Conservation (phyloP, 176 grass and related monocot species). For the Saccharum spontaneum region DNA sequence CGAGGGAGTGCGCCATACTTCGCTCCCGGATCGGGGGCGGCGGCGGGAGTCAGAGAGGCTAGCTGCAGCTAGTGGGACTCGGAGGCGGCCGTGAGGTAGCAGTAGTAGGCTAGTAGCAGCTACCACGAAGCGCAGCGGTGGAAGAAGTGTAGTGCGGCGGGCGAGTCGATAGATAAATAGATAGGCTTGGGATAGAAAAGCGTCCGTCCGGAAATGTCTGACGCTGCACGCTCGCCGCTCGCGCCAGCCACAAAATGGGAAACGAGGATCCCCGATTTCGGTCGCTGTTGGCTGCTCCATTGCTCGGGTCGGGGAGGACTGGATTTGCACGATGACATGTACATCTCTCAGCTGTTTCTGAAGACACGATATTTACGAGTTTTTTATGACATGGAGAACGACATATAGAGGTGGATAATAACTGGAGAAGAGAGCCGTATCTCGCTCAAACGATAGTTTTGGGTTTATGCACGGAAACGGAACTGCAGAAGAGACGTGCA, state of each 20-base stretch:
- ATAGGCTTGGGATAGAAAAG: conserved; percentile 36
- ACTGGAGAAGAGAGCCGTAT: background rate
- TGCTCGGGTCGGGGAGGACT: background rate
- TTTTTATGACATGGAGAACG: background rate
- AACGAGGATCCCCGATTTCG: background rate
- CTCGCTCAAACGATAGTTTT: background rate
- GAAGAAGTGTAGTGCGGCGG: conserved; percentile 7
- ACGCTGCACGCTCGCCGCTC: conserved; percentile 5
- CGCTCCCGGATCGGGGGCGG: conserved; percentile 14
- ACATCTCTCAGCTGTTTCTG: background rate
- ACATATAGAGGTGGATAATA: background rate
- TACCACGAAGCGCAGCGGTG: conserved; percentile 9
- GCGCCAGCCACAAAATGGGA: background rate
- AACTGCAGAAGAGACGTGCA: background rate
- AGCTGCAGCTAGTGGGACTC: background rate
- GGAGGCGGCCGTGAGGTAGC: background rate
- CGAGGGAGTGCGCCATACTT: conserved; percentile 47
- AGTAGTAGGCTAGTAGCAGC: background rate
- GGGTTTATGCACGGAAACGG: background rate
- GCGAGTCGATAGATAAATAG: conserved; percentile 43
- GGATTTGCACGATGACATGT: background rate
- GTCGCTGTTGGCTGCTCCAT: background rate
- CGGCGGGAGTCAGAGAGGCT: background rate
- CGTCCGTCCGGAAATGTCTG: conserved; percentile 19
- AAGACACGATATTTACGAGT: background rate